phyloP scores from a whole-genome alignment of 768 basidiomycete species.

The Lyophyllum atratum region DNA sequence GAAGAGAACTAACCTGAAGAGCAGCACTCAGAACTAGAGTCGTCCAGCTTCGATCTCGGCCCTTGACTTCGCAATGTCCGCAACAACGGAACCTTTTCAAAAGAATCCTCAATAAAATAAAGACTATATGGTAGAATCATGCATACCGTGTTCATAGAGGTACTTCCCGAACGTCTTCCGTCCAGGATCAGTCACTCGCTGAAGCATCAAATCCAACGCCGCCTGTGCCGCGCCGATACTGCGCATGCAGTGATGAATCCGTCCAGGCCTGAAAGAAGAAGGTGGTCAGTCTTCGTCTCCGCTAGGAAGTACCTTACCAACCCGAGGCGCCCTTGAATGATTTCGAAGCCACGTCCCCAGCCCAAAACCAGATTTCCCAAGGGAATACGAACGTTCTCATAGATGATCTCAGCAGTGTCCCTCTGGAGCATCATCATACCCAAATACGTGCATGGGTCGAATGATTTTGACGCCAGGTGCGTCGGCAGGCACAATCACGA shows the following conservation, averaged over 20 bases:
- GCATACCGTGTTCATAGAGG: constrained; percentile 84
- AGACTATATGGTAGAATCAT: background rate
- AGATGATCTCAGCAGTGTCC: constrained; percentile 96
- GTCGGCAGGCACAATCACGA: constrained; percentile 92
- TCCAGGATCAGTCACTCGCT: constrained; percentile 87
- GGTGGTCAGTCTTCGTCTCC: background rate
- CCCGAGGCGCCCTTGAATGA: constrained; percentile 96
- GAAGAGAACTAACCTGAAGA: constrained; percentile 52
- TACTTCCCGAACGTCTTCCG: constrained; percentile 95
- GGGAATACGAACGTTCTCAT: constrained; percentile 92
- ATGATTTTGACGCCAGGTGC: constrained; percentile 85
- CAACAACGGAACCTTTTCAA: constrained; percentile 74
- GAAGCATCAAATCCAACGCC: constrained; percentile 85
- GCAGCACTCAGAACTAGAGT: constrained; percentile 89
- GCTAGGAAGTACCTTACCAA: constrained; percentile 29
- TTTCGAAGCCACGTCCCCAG: constrained; percentile 97
- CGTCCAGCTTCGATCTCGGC: constrained; percentile 92
- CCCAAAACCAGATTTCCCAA: constrained; percentile 82
- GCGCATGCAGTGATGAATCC: constrained; percentile 98
- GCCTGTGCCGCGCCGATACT: constrained; percentile 87
- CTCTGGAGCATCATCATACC: constrained; percentile 94
- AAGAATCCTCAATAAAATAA: background rate
- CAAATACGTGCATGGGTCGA: constrained; percentile 92
- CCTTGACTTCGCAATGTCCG: constrained; percentile 88
- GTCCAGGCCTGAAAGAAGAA: constrained; percentile 67